Evolutionary conservation across 2,329 filamentous ascomycete genomes (phyloP).

Genomic region (Helicocarpus griseus): DNA sequence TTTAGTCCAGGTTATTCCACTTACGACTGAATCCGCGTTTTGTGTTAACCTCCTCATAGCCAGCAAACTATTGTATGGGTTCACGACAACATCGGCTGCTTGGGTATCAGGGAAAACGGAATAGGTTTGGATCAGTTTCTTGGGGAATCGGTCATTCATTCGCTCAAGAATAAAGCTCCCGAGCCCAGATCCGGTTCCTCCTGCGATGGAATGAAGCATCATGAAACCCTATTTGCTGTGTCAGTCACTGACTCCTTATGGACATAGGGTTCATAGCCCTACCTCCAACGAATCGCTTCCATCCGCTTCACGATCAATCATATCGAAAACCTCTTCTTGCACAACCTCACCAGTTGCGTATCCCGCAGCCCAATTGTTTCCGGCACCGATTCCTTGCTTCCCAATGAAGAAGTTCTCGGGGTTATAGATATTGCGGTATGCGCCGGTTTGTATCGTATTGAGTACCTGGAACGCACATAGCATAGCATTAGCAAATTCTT

Average conservation of each 20-base stretch:
- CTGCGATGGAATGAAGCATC: conserved; percentile 96
- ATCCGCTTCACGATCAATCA: conserved; percentile 97
- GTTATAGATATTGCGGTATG: conserved; percentile 98
- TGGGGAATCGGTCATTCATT: conserved; percentile 94
- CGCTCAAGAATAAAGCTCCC: conserved; percentile 91
- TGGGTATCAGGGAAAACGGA: conserved; percentile 95
- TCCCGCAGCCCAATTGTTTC: conserved; percentile 97
- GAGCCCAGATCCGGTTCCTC: conserved; percentile 90
- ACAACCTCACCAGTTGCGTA: conserved; percentile 88
- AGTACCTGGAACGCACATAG: conserved; percentile 51
- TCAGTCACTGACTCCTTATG: neutral
- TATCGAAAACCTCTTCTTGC: conserved; percentile 96
- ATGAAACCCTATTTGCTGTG: conserved; percentile 65
- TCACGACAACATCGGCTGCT: conserved; percentile 85
- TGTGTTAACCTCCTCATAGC: conserved; percentile 85
- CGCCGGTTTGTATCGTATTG: conserved; percentile 81
- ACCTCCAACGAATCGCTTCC: conserved; percentile 94
- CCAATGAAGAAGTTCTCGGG: conserved; percentile 98
- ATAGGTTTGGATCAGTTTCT: conserved; percentile 98
- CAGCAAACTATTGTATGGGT: conserved; percentile 94
- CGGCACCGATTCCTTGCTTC: conserved; percentile 85
- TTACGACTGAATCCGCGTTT: conserved; percentile 87
- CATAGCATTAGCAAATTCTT: neutral
- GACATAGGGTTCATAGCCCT: conserved; percentile 11
- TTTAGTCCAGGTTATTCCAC: conserved; percentile 16